Evolutionary conservation across 2,329 filamentous ascomycete genomes (phyloP), one percentile per base, ranked within the genome.

Genomic region (Exophiala calicioides): DNA sequence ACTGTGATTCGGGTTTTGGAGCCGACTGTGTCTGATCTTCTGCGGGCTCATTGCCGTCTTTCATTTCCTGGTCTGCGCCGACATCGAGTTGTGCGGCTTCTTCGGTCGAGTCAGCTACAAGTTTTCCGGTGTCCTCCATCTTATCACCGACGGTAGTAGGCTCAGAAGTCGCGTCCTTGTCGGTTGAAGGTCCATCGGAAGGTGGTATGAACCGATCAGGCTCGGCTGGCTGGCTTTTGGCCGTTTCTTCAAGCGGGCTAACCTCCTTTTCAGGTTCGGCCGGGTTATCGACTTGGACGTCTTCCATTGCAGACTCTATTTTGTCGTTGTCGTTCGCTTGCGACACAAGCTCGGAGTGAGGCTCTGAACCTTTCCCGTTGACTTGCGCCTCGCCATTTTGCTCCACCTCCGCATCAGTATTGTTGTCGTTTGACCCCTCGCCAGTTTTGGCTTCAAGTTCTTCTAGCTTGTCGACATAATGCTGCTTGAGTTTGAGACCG

Each of bases 401-500:
- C 31, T 47, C 37, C 9, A 34, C 32, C 8, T 26, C 34, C 16
- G 35, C 46, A 45, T 10, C 29, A 5, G 15, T 30, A 35, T 21
- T n/a, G 16, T 37, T 31, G 10, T 47, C 18, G 19, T 33, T 43
- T 21, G 32, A 23, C 15, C 21, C 16, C 5, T 42, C 31, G 16
- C 7, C 32, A 38, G 45, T 43, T n/a, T 30, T 30, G 23, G 44
- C 39, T 31, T 57, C 58, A n/a, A 52, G 44, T 48, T 75, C 70
- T 9, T 73, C 62, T 34, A 91, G 68, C 49, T 84, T 80, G 50
- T 84, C 78, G 45, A 90, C 75, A 35, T 90, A 68, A 20, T 74
- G 65, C 39, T 73, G 78, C 50, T 85, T 86, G 18, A 82, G 76
- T 64, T 90, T 87, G 41, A 89, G 75, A 6, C 87, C 87, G 18